Percentiles rank a stretch among this genome's conserved stretches.
Evolutionary conservation across 805 yeast genomes (phyloP).

Genomic region (Wickerhamomyces chaumierensis): DNA sequence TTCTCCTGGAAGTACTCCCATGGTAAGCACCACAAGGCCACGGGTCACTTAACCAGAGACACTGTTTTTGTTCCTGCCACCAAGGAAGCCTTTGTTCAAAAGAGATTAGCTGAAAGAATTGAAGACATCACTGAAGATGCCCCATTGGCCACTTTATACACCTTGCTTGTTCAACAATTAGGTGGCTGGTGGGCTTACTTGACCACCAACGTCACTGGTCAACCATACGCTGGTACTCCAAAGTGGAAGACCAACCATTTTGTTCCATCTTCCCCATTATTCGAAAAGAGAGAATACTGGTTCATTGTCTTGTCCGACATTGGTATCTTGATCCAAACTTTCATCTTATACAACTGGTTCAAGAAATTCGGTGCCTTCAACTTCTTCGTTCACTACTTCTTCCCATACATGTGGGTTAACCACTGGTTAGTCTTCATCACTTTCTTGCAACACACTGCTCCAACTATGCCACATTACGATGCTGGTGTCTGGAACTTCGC

Average conservation of each 20-base stretch:
- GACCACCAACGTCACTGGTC: constrained; percentile 67
- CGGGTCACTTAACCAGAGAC: constrained; percentile 73
- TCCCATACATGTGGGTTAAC: constrained; percentile 74
- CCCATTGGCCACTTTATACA: constrained; percentile 51
- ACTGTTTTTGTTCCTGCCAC: constrained; percentile 77
- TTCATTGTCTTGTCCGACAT: constrained; percentile 62
- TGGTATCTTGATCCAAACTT: constrained; percentile 46
- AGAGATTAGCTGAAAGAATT: constrained; percentile 27
- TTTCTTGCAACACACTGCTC: constrained; percentile 74
- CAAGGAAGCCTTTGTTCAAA: constrained; percentile 39
- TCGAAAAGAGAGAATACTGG: constrained; percentile 64
- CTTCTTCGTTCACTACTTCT: constrained; percentile 55
- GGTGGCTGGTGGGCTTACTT: constrained; percentile 71
- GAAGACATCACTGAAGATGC: constrained; percentile 62
- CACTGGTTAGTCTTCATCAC: constrained; percentile 89
- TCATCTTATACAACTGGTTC: constrained; percentile 49
- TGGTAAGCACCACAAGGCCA: constrained; percentile 83
- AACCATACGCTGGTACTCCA: constrained; percentile 39
- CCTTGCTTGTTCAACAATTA: constrained; percentile 54
- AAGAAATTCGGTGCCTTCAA: constrained; percentile 51
- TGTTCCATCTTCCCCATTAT: constrained; percentile 62
- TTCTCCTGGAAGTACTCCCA: constrained; percentile 82
- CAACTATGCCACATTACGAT: constrained; percentile 70
- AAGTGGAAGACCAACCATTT: constrained; percentile 51
- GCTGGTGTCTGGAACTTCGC: constrained; percentile 73